phyloP scores from a whole-genome alignment of 2,329 filamentous ascomycete genomes.

The Cordyceps javanica region DNA sequence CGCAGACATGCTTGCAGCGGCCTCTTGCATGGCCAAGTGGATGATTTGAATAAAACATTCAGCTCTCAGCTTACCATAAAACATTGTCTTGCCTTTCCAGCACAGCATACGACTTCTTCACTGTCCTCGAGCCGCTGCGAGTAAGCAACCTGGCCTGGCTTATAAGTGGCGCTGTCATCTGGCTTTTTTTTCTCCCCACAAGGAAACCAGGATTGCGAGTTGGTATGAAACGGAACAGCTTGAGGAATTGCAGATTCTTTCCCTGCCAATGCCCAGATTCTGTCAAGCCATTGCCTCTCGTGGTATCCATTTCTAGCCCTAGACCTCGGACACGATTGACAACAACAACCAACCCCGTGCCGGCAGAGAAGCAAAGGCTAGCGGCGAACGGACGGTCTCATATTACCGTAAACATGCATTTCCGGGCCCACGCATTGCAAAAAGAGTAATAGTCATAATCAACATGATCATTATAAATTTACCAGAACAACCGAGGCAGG shows the following conservation, averaged over 20 bases:
- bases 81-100: background rate
- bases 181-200: background rate
- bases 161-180: conserved; percentile 9
- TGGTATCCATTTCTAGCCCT: background rate
- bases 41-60: background rate
- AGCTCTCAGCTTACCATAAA: background rate
- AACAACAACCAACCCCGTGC: background rate
- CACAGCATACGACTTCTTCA: background rate
- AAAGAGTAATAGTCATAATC: background rate
- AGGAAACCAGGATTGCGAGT: background rate
- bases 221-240: conserved; percentile 1
- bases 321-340: background rate
- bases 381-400: background rate
- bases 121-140: background rate
- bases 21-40: background rate
- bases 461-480: too few relatives aligned
- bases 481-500: too few relatives aligned
- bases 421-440: background rate
- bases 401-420: background rate
- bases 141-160: background rate
- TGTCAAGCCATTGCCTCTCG: background rate
- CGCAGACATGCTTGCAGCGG: background rate
- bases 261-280: too few relatives aligned
- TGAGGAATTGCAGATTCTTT: background rate
- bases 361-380: background rate